These are phyloP conservation scores for Sphaerosporella brunnea DNA, from an alignment of 495 filamentous ascomycete genomes.

Conservation along the genomic window DNA sequence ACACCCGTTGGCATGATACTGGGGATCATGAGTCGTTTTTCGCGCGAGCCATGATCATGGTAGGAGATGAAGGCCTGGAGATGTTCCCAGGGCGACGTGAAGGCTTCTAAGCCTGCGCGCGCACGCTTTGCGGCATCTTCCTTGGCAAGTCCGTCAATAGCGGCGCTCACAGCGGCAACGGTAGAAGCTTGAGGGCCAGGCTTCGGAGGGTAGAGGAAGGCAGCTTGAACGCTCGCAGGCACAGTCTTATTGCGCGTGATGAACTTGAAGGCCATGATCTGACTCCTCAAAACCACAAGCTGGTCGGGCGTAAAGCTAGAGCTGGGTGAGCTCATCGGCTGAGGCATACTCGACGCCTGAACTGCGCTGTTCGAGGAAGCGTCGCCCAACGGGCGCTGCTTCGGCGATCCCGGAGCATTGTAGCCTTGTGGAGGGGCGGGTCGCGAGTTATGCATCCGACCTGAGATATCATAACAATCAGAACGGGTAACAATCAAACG, in stretches of 20 bases:
- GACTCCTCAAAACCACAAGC: slow-evolving; percentile 22
- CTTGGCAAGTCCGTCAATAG: slow-evolving; percentile 30
- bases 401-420: slow-evolving; percentile 7
- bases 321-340: slow-evolving; percentile 7
- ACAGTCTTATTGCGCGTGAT: slow-evolving; percentile 26
- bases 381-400: slow-evolving; percentile 1
- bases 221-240: slow-evolving; percentile 20
- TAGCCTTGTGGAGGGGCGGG: slow-evolving; percentile 3
- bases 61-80: slow-evolving; percentile 43
- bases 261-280: slow-evolving; percentile 27
- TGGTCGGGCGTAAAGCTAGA: slow-evolving; percentile 25
- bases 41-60: slow-evolving; percentile 52
- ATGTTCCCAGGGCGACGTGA: slow-evolving; percentile 23
- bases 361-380: background rate
- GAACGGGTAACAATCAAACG: background rate
- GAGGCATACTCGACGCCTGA: background rate
- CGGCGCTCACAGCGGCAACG: slow-evolving; percentile 14
- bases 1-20: slow-evolving; percentile 79
- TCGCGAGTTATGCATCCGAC: background rate
- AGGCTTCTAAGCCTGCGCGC: slow-evolving; percentile 20
- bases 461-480: slow-evolving; percentile 1
- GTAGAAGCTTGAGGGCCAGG: slow-evolving; percentile 26
- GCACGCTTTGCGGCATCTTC: slow-evolving; percentile 40
- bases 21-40: slow-evolving; percentile 57
- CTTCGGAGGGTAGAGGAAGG: slow-evolving; percentile 22